Conservation (phyloP, 1,284 basidiomycete species). For the Irpex rosettiformis region DNA sequence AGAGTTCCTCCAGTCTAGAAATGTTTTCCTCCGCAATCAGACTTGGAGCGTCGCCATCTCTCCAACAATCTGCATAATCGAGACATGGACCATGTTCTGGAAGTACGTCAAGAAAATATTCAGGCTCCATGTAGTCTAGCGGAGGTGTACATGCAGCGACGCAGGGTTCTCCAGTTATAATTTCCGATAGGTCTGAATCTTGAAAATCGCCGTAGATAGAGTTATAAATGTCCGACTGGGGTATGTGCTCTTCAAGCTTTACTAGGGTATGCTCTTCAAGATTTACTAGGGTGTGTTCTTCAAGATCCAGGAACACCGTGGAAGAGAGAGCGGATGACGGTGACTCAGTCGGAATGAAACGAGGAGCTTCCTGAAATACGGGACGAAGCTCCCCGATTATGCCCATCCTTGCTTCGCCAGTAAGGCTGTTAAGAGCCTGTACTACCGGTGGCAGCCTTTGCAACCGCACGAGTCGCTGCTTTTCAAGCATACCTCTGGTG, state of each 20-base stretch:
- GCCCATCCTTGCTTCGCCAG: conserved; percentile 24
- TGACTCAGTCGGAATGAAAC: neutral
- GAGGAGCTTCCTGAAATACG: neutral
- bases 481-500: conserved; percentile 53
- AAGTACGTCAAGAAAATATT: neutral
- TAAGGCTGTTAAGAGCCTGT: conserved; percentile 32
- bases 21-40: neutral
- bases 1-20: neutral
- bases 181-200: neutral
- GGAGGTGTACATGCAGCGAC: neutral
- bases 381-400: neutral
- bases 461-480: conserved; percentile 46
- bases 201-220: neutral
- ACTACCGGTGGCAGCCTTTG: conserved; percentile 39
- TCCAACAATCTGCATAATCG: neutral
- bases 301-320: neutral
- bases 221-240: neutral
- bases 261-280: no score
- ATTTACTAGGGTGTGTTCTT: no score
- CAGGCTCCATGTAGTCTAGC: neutral
- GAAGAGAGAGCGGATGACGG: neutral
- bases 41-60: neutral
- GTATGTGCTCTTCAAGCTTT: no score
- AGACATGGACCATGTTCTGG: neutral
- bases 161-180: neutral